Conservation (phyloP, 768 basidiomycete species). For the Serendipita vermifera region DNA sequence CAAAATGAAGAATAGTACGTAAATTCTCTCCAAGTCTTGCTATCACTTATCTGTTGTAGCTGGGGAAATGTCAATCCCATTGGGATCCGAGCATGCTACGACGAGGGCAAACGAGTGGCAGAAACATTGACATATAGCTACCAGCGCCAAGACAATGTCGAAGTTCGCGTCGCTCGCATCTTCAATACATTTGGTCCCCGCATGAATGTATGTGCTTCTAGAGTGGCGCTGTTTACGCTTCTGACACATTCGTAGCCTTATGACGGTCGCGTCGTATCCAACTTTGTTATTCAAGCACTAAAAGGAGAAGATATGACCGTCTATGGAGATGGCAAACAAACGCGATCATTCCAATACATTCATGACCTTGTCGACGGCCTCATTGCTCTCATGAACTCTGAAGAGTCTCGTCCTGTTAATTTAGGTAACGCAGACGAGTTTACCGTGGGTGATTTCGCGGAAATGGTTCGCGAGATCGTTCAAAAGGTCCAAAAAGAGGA, state of each 20-base stretch:
- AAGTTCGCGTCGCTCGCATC: slow-evolving; percentile 93
- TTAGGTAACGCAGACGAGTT: slow-evolving; percentile 94
- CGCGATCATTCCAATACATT: slow-evolving; percentile 94
- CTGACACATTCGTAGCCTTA: slow-evolving; percentile 58
- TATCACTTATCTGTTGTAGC: slow-evolving; percentile 29
- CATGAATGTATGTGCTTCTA: slow-evolving; percentile 9
- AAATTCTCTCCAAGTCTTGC: neutral
- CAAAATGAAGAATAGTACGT: slow-evolving; percentile 90
- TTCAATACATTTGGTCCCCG: slow-evolving; percentile 83
- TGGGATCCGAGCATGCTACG: slow-evolving; percentile 97
- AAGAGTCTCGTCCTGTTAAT: slow-evolving; percentile 89
- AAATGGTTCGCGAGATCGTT: slow-evolving; percentile 82
- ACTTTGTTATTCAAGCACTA: slow-evolving; percentile 96
- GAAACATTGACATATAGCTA: slow-evolving; percentile 97
- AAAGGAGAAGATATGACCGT: slow-evolving; percentile 95
- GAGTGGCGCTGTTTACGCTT: neutral
- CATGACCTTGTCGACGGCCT: slow-evolving; percentile 94
- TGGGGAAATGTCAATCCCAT: slow-evolving; percentile 99
- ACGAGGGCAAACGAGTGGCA: slow-evolving; percentile 98
- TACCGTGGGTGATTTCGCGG: slow-evolving; percentile 88
- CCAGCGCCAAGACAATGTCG: slow-evolving; percentile 86
- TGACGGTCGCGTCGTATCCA: slow-evolving; percentile 96
- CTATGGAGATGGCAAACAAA: slow-evolving; percentile 87
- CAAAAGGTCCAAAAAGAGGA: slow-evolving; percentile 85
- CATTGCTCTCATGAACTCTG: slow-evolving; percentile 89